Evolutionary conservation across 2,329 filamentous ascomycete species (phyloP).

Genomic region (Emmonsia crescens): DNA sequence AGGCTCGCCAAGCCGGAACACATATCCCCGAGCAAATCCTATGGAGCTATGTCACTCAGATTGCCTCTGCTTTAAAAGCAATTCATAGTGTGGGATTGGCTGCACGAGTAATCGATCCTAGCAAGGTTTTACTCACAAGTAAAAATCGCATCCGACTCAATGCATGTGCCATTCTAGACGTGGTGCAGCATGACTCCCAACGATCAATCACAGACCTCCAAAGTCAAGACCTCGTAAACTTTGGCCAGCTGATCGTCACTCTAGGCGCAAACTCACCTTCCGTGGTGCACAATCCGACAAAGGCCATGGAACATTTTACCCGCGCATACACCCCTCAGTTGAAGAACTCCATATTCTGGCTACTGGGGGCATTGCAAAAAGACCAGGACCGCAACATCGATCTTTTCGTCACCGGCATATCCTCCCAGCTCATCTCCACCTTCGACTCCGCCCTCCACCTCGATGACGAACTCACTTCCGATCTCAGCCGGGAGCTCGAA

Average conservation of each 20-base stretch:
- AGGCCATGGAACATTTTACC: conserved; percentile 64
- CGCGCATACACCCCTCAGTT: conserved; percentile 68
- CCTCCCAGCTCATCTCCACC: conserved; percentile 61
- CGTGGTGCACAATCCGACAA: conserved; percentile 52
- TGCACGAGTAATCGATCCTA: conserved; percentile 73
- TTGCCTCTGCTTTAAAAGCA: conserved; percentile 74
- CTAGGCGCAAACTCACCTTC: conserved; percentile 60
- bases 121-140: conserved; percentile 80
- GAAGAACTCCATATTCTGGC: conserved; percentile 69
- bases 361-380: conserved; percentile 56
- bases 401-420: conserved; percentile 66
- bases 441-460: conserved; percentile 72
- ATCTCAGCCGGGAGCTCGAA: conserved; percentile 72
- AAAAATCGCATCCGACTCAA: conserved; percentile 83
- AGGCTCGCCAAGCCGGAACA: conserved; percentile 35
- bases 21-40: conserved; percentile 61
- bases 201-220: conserved; percentile 65
- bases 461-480: conserved; percentile 61
- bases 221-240: conserved; percentile 72
- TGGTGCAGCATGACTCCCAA: conserved; percentile 67
- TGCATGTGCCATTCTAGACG: conserved; percentile 80
- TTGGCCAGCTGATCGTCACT: conserved; percentile 74
- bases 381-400: conserved; percentile 61
- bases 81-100: conserved; percentile 76
- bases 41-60: conserved; percentile 88